Evolutionary conservation across 176 grass and related monocot genomes (phyloP), one percentile per base, ranked within the genome.

Genomic region (Canna indica): DNA sequence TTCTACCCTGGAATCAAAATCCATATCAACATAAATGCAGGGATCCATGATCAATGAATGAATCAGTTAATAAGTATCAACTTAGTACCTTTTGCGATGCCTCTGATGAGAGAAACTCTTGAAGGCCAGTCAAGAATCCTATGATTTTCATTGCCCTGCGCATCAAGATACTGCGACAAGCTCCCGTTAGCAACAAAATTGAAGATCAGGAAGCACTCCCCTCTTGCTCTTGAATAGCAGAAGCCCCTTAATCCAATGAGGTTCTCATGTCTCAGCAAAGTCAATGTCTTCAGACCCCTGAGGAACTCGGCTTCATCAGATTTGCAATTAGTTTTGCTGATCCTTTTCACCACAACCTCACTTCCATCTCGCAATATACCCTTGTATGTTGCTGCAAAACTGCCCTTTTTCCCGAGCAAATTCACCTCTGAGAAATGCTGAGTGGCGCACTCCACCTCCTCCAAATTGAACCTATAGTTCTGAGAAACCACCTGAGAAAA

Each of bases 151-250:
- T 50, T 25, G 18, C 11, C 69, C 33, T 80, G 69, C 56, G 81
- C 44, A 74, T 91, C 92, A 75, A 96, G 56, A 85, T 85, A 87
- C 71, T 57, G 79, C 4, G 81, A 85, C 57, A 96, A 70, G 67
- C 78, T 89, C 3, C 92, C 92, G 50, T 96, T 96, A 11, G 81
- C 83, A 73, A 97, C 86, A 47, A 90, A 90, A 80, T 97, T 82
- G 69, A 90, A 91, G n/a, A 97, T 84, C 27, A 97, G 85, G 71
- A 92, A 97, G 77, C 94, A 97, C 72, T 97, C 94, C 18, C 88
- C 93, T 34, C 89, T 88, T 54, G 85, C 88, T 64, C 75, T 77
- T 65, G 94, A 97, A 80, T 84, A 92, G 77, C 94, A 97, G 74
- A 97, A 92, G 25, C 94, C 93, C 65, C 75, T 83, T 17, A 97